Evolutionary conservation across 768 basidiomycete species (phyloP).

Genomic region (Phlegmacium glaucopus): DNA sequence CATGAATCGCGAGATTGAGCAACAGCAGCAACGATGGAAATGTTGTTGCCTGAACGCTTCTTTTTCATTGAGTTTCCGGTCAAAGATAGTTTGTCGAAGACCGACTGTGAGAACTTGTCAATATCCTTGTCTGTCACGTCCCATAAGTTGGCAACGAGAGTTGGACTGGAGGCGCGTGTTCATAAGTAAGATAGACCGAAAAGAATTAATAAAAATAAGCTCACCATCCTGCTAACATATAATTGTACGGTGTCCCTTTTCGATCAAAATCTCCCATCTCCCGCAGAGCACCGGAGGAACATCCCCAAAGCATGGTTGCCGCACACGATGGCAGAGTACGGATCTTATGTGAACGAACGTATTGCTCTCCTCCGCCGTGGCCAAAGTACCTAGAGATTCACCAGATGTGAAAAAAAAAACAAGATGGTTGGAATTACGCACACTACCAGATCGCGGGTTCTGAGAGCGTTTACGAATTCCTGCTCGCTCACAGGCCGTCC

Average conservation of each 20-base stretch:
- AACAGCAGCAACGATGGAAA: conserved; percentile 71
- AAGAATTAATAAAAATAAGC: conserved; percentile 27
- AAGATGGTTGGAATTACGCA: conserved; percentile 38
- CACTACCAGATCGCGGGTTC: conserved; percentile 83
- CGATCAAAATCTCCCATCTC: conserved; percentile 96
- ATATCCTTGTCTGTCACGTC: conserved; percentile 98
- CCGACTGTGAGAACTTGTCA: conserved; percentile 84
- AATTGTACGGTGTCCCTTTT: conserved; percentile 88
- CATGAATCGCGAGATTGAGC: conserved; percentile 76
- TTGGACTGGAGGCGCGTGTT: conserved; percentile 53
- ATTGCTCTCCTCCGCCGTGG: conserved; percentile 95
- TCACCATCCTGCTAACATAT: conserved; percentile 97
- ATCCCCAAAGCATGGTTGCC: conserved; percentile 97
- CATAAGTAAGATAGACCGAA: background rate
- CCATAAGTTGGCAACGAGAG: conserved; percentile 94
- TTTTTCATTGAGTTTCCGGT: conserved; percentile 21
- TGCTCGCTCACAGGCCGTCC: conserved; percentile 80
- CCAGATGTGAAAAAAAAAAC: background rate
- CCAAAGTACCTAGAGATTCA: conserved; percentile 78
- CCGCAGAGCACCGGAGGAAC: conserved; percentile 85
- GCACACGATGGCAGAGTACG: conserved; percentile 83
- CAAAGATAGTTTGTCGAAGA: conserved; percentile 72
- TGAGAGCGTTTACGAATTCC: conserved; percentile 73
- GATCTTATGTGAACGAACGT: conserved; percentile 83
- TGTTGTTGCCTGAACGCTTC: conserved; percentile 15